Evolutionary conservation across 768 basidiomycete genomes (phyloP).

Genomic region (Lactarius vividus): DNA sequence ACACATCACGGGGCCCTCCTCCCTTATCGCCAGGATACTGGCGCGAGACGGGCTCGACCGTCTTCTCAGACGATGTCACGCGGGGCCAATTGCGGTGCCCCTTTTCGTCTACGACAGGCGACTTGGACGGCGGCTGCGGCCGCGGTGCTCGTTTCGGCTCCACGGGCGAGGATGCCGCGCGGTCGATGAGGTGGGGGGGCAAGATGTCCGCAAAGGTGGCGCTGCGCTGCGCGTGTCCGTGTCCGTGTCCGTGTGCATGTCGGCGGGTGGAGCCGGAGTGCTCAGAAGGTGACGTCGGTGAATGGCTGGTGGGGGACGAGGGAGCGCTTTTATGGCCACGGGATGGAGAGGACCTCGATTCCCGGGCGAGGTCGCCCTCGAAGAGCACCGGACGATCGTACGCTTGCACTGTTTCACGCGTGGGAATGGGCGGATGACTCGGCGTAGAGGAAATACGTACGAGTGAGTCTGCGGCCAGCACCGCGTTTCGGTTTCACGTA

Average conservation of each 20-base stretch:
- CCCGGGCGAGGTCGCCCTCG: neutral
- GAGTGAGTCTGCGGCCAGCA: conserved; percentile 1
- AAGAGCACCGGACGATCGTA: conserved; percentile 22
- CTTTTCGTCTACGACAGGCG: neutral
- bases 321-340: conserved; percentile 3
- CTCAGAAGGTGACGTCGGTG: neutral
- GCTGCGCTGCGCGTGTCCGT: neutral
- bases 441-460: conserved; percentile 12
- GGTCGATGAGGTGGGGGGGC: conserved; percentile 14
- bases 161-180: neutral
- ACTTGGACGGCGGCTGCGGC: neutral
- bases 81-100: neutral
- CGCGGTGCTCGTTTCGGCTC: neutral
- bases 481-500: conserved; percentile 5
- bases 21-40: neutral
- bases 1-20: neutral
- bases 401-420: conserved; percentile 10
- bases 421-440: neutral
- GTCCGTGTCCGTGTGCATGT: neutral
- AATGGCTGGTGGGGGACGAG: neutral
- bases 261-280: neutral
- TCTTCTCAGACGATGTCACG: neutral
- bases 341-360: neutral
- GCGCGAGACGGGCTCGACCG: neutral
- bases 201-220: conserved; percentile 22